Evolutionary conservation across 805 yeast genomes (phyloP).

Genomic region (Spathaspora arborariae): DNA sequence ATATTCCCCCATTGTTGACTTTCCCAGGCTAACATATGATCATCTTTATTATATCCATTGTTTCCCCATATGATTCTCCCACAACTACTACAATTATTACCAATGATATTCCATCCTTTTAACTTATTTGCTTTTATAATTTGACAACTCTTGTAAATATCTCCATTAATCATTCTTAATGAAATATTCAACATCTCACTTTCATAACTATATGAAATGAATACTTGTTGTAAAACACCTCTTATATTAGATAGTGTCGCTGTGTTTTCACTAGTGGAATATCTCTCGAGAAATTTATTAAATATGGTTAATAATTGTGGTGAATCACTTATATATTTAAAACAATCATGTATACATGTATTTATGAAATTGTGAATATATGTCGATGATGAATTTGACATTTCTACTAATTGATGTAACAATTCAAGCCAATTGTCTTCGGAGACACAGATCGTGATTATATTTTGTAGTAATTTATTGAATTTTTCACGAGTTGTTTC

Average conservation of each 20-base stretch:
- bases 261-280: slow-evolving; percentile 22
- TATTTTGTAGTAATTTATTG: slow-evolving; percentile 31
- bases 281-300: slow-evolving; percentile 48
- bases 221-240: slow-evolving; percentile 57
- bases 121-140: slow-evolving; percentile 37
- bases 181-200: slow-evolving; percentile 50
- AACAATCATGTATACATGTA: slow-evolving; percentile 28
- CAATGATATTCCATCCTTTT: slow-evolving; percentile 57
- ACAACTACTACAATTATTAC: slow-evolving; percentile 68
- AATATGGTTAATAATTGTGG: slow-evolving; percentile 42
- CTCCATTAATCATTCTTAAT: slow-evolving; percentile 52
- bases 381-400: slow-evolving; percentile 11
- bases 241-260: slow-evolving; percentile 60
- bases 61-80: slow-evolving; percentile 72
- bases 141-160: slow-evolving; percentile 47
- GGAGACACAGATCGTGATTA: slow-evolving; percentile 23
- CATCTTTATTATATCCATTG: slow-evolving; percentile 46
- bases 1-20: slow-evolving; percentile 20
- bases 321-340: slow-evolving; percentile 27
- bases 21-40: slow-evolving; percentile 58
- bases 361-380: slow-evolving; percentile 15
- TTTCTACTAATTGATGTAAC: slow-evolving; percentile 20
- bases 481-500: slow-evolving; percentile 15
- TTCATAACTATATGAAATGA: slow-evolving; percentile 63
- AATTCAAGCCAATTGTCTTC: slow-evolving; percentile 22